Conservation (phyloP, 1,139 yeast species). For the Protomyces arabidopsidicola region DNA sequence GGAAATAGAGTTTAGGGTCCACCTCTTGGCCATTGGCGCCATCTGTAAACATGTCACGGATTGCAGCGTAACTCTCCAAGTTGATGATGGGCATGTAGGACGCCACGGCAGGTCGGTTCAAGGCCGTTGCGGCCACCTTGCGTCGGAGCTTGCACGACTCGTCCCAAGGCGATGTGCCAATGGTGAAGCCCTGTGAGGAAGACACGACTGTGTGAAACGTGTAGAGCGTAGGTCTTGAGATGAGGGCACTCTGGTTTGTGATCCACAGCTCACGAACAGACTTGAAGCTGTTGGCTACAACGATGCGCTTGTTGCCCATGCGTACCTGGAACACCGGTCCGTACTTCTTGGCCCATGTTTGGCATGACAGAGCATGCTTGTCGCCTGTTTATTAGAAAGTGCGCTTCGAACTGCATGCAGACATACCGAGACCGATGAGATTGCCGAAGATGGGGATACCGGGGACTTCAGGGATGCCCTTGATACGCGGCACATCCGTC, state of each 20-base stretch:
- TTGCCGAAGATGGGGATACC: slow-evolving; percentile 40
- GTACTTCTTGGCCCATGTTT: slow-evolving; percentile 48
- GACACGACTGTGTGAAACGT: slow-evolving; percentile 68
- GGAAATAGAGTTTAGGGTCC: slow-evolving; percentile 31
- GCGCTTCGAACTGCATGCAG: not conserved
- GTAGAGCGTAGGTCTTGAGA: slow-evolving; percentile 62
- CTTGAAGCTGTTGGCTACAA: slow-evolving; percentile 61
- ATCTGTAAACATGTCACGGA: slow-evolving; percentile 29
- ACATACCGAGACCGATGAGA: slow-evolving; percentile 45
- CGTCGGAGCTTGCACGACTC: slow-evolving; percentile 51
- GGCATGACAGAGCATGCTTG: slow-evolving; percentile 50
- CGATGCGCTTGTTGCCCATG: slow-evolving; percentile 53
- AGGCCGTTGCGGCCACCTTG: slow-evolving; percentile 50
- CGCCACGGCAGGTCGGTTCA: slow-evolving; percentile 44
- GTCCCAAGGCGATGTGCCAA: slow-evolving; percentile 73
- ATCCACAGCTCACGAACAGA: slow-evolving; percentile 56
- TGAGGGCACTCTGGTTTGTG: slow-evolving; percentile 50
- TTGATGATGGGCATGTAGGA: slow-evolving; percentile 46
- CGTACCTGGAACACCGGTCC: slow-evolving; percentile 58
- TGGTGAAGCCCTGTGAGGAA: slow-evolving; percentile 55
- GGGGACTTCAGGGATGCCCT: slow-evolving; percentile 47
- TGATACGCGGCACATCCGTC: slow-evolving; percentile 33
- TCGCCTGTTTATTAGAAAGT: not conserved
- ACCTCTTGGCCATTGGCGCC: slow-evolving; percentile 29
- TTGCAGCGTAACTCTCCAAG: slow-evolving; percentile 41